These are phyloP conservation scores for Nepenthes gracilis DNA, from an alignment of 148 eudicot species.

Conservation along the genomic window DNA sequence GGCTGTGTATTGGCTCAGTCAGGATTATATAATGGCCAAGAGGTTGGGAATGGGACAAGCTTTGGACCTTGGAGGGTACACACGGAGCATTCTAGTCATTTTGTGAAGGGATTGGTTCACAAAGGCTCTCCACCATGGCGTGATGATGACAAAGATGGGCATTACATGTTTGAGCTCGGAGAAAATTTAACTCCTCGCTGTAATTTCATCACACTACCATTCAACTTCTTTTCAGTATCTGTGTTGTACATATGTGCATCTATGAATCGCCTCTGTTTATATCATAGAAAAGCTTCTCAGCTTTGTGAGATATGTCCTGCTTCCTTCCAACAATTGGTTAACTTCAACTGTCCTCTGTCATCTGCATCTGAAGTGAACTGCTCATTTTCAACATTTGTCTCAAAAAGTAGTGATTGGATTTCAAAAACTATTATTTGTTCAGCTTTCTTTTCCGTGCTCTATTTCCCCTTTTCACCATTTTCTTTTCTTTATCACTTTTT, in stretches of 20 bases:
- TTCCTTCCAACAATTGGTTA: no score
- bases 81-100: constrained; percentile 61
- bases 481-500: no score
- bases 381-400: no score
- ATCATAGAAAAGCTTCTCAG: not conserved
- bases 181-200: constrained; percentile 97
- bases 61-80: constrained; percentile 66
- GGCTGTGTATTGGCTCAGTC: constrained; percentile 98
- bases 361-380: no score
- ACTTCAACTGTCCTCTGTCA: no score
- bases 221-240: constrained; percentile 15
- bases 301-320: no score
- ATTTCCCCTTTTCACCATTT: no score
- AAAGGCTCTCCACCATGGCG: constrained; percentile 98
- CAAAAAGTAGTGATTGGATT: no score
- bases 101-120: constrained; percentile 68
- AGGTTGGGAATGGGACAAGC: constrained; percentile 75
- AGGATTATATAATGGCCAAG: constrained; percentile 86
- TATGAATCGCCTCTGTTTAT: not conserved
- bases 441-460: no score
- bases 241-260: not conserved
- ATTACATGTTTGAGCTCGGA: constrained; percentile 93
- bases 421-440: no score
- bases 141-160: constrained; percentile 98
- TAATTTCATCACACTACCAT: constrained; percentile 36